These are phyloP conservation scores for Echeveria elegans DNA, from an alignment of 164 flowering plant species.

Conservation along the genomic window DNA sequence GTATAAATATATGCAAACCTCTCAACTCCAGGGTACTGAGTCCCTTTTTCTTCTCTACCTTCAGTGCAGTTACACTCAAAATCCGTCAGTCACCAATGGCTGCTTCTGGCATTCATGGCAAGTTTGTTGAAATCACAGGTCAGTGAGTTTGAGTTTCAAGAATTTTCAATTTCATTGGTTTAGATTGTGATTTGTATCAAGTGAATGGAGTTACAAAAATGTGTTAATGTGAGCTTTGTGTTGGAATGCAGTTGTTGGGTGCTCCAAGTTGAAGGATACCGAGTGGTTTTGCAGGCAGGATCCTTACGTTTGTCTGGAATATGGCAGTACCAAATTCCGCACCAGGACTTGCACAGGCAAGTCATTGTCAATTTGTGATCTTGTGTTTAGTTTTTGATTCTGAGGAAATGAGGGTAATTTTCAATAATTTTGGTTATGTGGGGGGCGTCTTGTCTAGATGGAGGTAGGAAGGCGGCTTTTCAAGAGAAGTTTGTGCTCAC, in stretches of 20 bases:
- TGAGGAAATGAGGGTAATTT: too few species aligned
- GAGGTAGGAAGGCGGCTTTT: conserved; percentile 68
- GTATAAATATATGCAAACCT: too few species aligned
- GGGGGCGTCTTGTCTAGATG: conserved; percentile 49
- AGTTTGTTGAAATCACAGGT: conserved; percentile 80
- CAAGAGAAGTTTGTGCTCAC: conserved; percentile 73
- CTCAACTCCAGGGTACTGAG: too few species aligned
- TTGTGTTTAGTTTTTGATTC: conserved; percentile 1
- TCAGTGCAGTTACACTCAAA: too few species aligned
- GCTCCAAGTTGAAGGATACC: conserved; percentile 72
- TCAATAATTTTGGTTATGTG: too few species aligned
- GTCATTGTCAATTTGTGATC: neutral
- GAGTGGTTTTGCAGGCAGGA: conserved; percentile 95
- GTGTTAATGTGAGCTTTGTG: neutral
- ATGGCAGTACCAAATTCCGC: conserved; percentile 52
- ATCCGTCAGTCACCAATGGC: too few species aligned
- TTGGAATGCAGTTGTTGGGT: conserved; percentile 57
- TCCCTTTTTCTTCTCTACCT: too few species aligned
- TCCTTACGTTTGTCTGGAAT: conserved; percentile 83
- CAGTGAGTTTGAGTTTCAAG: neutral
- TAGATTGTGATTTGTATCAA: neutral
- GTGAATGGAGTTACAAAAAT: neutral
- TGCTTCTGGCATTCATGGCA: conserved; percentile 66
- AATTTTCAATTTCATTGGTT: neutral
- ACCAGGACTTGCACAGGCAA: conserved; percentile 82